Conservation (phyloP, 208 protist genomes). For the Trypanosoma caninum region DNA sequence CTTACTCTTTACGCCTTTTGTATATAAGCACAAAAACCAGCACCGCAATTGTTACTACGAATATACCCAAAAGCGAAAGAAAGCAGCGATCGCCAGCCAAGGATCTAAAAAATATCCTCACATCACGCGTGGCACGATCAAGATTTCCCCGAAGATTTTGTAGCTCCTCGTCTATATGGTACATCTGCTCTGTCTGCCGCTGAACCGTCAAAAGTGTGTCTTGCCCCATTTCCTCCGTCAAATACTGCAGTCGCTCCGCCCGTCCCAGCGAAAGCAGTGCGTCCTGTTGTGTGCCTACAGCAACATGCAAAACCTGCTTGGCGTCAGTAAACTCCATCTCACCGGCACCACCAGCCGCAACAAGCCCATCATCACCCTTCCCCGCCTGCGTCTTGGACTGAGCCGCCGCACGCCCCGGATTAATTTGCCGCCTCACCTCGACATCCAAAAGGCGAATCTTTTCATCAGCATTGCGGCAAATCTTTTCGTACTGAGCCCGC, state of each 20-base stretch:
- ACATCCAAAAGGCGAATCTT: slow-evolving; percentile 49
- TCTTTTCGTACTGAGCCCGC: slow-evolving; percentile 45
- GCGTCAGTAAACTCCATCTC: slow-evolving; percentile 68
- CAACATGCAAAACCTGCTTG: slow-evolving; percentile 63
- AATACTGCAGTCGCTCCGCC: slow-evolving; percentile 59
- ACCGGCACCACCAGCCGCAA: slow-evolving; percentile 54
- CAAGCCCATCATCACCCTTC: slow-evolving; percentile 57
- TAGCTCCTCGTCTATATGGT: slow-evolving; percentile 80
- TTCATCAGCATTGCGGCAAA: slow-evolving; percentile 55
- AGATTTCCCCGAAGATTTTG: slow-evolving; percentile 66
- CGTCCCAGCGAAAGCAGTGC: slow-evolving; percentile 65
- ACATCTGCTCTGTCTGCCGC: slow-evolving; percentile 76
- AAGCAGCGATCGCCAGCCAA: slow-evolving; percentile 79
- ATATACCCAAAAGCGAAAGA: slow-evolving; percentile 61
- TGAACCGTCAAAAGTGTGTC: slow-evolving; percentile 53
- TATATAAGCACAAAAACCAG: slow-evolving; percentile 78
- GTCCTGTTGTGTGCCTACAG: slow-evolving; percentile 74
- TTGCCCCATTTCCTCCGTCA: slow-evolving; percentile 72
- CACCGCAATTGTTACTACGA: slow-evolving; percentile 51
- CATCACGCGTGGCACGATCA: slow-evolving; percentile 63
- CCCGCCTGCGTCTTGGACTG: slow-evolving; percentile 55
- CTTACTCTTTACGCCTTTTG: slow-evolving; percentile 43
- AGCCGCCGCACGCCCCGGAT: slow-evolving; percentile 22
- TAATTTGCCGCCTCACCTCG: slow-evolving; percentile 80
- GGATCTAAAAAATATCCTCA: slow-evolving; percentile 77